Base-by-base conservation (phyloP, 345 rosid genomes). In the Eucalyptus cloeziana region DNA sequence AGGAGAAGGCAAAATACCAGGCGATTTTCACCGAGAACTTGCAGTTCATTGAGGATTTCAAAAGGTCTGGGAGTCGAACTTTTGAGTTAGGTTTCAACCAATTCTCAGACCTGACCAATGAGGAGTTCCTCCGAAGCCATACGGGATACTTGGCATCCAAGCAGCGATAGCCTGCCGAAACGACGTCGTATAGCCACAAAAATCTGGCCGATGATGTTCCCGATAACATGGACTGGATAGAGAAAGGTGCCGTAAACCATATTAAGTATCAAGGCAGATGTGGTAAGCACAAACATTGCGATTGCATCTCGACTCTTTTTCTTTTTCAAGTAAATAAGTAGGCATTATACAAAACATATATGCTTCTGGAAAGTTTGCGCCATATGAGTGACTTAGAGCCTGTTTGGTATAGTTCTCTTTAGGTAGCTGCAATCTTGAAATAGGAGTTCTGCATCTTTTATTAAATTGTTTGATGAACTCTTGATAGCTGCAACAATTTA, bases 21-120 rank as follows among this genome's bases (percentile, higher is more conserved):
- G n/a, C 86, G 69, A 91, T 94, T 25, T 94, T 94, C 87, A 44
- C 86, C 81, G 79, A 88, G 22, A 92, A 93, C 85, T 88, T 91
- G 17, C 87, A 54, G 81, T 92, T 90, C 54, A 88, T 92, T 33
- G 93, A 88, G 33, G 87, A 89, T 5, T 88, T 90, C 40, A 93
- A 91, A 62, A 54, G 85, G 5, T 90, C 49, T 1, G 89, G 88
- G 25, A 40, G 71, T 6, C 54, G 31, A 24, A 40, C 90, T 47
- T 94, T 92, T 88, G 88, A 90, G 89, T 88, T 93, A 13, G 56
- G 91, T 43, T 10, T 93, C 64, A 93, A 92, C 25, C 86, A 40
- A 54, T 92, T 94, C 86, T 91, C 90, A 1, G 94, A 94, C 47
- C 76, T 52, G 45, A 93, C 93, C 31, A 89, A 89, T 44, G 71